Conservation (phyloP, 1,284 basidiomycete genomes). For the Trametes polyzona region DNA sequence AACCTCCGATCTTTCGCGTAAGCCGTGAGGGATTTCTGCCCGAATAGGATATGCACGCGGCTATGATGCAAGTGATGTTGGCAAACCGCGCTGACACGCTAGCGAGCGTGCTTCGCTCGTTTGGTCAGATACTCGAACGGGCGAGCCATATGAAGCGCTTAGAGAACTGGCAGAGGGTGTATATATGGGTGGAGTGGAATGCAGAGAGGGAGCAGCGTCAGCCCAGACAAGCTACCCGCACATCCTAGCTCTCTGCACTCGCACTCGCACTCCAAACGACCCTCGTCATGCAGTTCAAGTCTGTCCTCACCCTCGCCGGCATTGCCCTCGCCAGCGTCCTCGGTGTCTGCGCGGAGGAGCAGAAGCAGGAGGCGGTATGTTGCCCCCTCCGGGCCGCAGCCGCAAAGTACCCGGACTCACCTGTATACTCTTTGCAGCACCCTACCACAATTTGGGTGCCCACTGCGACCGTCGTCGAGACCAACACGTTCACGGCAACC, state of each 20-base stretch:
- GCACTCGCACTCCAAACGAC: not conserved
- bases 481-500: slow-evolving; percentile 23
- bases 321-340: slow-evolving; percentile 13
- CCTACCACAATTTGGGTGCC: slow-evolving; percentile 22
- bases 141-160: slow-evolving; percentile 20
- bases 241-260: slow-evolving; percentile 12
- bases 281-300: slow-evolving; percentile 21
- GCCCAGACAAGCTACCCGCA: slow-evolving; percentile 15
- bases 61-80: slow-evolving; percentile 19
- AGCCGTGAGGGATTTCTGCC: slow-evolving; percentile 15
- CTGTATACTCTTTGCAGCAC: not conserved
- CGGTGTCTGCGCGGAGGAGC: slow-evolving; percentile 15
- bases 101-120: slow-evolving; percentile 2
- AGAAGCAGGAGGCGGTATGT: slow-evolving; percentile 10
- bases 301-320: slow-evolving; percentile 18
- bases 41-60: slow-evolving; percentile 9
- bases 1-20: slow-evolving; percentile 20
- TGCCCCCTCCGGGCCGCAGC: not conserved
- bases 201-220: slow-evolving; percentile 12
- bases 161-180: not conserved
- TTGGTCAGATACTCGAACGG: slow-evolving; percentile 9
- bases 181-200: slow-evolving; percentile 15
- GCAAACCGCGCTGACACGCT: slow-evolving; percentile 8
- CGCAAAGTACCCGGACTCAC: not conserved
- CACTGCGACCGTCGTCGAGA: slow-evolving; percentile 22